These are phyloP conservation scores for Xylaria bambusicola DNA, from an alignment of 495 filamentous ascomycete species.

Conservation along the genomic window DNA sequence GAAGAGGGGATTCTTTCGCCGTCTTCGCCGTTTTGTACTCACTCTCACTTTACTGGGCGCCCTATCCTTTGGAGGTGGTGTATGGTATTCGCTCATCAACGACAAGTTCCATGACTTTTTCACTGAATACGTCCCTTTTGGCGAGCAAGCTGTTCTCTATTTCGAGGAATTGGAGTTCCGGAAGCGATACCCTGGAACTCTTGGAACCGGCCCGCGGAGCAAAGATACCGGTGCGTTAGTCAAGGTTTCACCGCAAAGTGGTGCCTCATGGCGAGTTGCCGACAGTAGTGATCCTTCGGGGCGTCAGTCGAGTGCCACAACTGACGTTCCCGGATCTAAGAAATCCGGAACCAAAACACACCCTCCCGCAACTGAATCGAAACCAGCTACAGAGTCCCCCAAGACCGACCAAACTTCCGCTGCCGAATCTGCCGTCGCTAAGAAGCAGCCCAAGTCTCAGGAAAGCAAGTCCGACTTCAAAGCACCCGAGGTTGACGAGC, in stretches of 20 bases:
- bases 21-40: slow-evolving; percentile 64
- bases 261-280: slow-evolving; percentile 78
- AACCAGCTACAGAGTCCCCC: slow-evolving; percentile 6
- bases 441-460: slow-evolving; percentile 13
- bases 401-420: slow-evolving; percentile 24
- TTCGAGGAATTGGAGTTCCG: slow-evolving; percentile 95
- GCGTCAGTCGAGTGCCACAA: slow-evolving; percentile 48
- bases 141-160: slow-evolving; percentile 93
- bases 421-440: slow-evolving; percentile 19
- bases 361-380: slow-evolving; percentile 30
- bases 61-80: slow-evolving; percentile 80
- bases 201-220: slow-evolving; percentile 51
- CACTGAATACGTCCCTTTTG: slow-evolving; percentile 94
- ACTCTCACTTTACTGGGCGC: slow-evolving; percentile 71
- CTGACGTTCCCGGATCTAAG: slow-evolving; percentile 33
- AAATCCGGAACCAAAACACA: slow-evolving; percentile 35
- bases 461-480: slow-evolving; percentile 33
- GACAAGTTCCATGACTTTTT: slow-evolving; percentile 99
- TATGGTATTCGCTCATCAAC: slow-evolving; percentile 87
- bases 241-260: slow-evolving; percentile 81
- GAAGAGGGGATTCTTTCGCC: slow-evolving; percentile 72
- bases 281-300: slow-evolving; percentile 45
- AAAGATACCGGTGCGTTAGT: slow-evolving; percentile 68
- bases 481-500: slow-evolving; percentile 61
- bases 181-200: slow-evolving; percentile 79